Evolutionary conservation across 306 rosid genomes (phyloP).

Genomic region (Nissolia schottii): DNA sequence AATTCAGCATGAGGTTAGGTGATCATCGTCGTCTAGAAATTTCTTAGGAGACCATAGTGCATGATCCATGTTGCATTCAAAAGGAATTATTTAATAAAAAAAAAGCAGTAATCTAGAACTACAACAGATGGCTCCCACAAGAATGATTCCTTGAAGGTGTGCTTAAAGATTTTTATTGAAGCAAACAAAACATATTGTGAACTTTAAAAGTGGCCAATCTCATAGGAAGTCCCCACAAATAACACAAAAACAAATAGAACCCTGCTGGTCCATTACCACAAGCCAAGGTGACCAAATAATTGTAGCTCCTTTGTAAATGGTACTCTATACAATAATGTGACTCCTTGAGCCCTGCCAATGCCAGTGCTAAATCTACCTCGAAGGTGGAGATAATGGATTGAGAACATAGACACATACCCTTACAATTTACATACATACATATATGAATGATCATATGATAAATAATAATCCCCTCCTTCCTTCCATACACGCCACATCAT

Average conservation of each 20-base stretch:
- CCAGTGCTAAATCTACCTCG: constrained; percentile 65
- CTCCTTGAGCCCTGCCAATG: constrained; percentile 66
- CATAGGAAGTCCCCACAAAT: constrained; percentile 51
- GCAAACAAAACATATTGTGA: constrained; percentile 61
- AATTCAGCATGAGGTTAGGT: no score
- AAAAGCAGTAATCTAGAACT: constrained; percentile 29
- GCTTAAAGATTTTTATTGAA: constrained; percentile 44
- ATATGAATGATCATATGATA: neutral
- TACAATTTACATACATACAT: no score
- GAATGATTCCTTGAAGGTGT: constrained; percentile 46
- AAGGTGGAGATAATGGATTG: constrained; percentile 27
- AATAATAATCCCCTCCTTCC: constrained; percentile 21
- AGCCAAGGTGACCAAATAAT: constrained; percentile 52
- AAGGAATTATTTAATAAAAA: neutral
- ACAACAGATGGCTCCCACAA: constrained; percentile 47
- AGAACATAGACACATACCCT: neutral
- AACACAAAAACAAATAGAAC: constrained; percentile 32
- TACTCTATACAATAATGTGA: constrained; percentile 34
- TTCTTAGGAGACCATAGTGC: constrained; percentile 16
- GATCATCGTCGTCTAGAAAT: no score
- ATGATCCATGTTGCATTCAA: neutral
- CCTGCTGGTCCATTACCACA: constrained; percentile 21
- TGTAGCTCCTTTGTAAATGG: constrained; percentile 9
- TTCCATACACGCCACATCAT: constrained; percentile 30
- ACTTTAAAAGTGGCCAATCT: constrained; percentile 54